phyloP scores from a whole-genome alignment of 805 yeast species.

The Suhomyces xylopsoci region DNA sequence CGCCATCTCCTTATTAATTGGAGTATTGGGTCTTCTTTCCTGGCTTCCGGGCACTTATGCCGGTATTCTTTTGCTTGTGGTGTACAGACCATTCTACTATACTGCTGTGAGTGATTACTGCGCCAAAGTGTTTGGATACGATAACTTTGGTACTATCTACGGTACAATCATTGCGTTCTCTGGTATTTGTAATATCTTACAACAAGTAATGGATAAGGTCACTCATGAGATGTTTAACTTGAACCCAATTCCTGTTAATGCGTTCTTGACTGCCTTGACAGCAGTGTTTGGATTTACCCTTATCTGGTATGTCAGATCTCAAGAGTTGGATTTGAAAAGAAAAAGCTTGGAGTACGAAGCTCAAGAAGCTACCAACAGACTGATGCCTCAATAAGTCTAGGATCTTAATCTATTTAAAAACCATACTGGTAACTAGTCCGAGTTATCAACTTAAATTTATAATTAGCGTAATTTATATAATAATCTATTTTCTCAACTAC shows the following conservation, averaged over 20 bases:
- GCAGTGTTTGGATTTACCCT: constrained; percentile 47
- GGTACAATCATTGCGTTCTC: constrained; percentile 81
- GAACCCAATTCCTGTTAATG: constrained; percentile 81
- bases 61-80: constrained; percentile 71
- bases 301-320: constrained; percentile 42
- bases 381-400: constrained; percentile 38
- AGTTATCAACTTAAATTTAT: background rate
- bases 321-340: constrained; percentile 44
- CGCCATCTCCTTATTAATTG: constrained; percentile 57
- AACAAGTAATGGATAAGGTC: constrained; percentile 61
- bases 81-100: constrained; percentile 88
- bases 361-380: constrained; percentile 49
- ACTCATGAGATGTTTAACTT: constrained; percentile 67
- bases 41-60: constrained; percentile 54
- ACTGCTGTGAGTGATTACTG: constrained; percentile 90
- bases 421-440: background rate
- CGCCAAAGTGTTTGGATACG: constrained; percentile 91
- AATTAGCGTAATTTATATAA: background rate
- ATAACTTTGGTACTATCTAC: constrained; percentile 87
- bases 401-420: too few species aligned
- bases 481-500: background rate
- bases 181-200: constrained; percentile 75
- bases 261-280: constrained; percentile 52
- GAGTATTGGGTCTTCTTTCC: constrained; percentile 66
- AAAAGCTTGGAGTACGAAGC: constrained; percentile 61